Base-by-base conservation (phyloP, 352 stramenopile species). In the Globisporangium uncinulatum region DNA sequence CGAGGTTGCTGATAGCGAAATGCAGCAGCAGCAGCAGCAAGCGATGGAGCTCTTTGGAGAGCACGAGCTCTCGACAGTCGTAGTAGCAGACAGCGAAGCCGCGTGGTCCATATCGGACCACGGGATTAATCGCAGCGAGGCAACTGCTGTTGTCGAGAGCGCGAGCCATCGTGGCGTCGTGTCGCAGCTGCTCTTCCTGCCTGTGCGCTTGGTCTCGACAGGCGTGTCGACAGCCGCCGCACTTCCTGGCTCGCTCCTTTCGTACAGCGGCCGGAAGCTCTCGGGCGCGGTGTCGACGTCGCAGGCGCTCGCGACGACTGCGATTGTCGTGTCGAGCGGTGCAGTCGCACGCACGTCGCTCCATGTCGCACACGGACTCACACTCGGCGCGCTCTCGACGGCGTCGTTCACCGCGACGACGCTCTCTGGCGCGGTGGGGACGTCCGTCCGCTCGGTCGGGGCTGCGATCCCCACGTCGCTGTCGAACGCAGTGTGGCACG, bases 401-500 rank as follows among this genome's bases (percentile, higher is more conserved):
- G 77, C 68, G 17, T 70, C 72, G 17, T 77, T 82, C 56, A 88
- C 81, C 8, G 75, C 69, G 1, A 72, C 65, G 6, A 79, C 62
- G 10, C 65, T 83, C 14, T 73, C 71, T 46, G 77, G 73, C 32
- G 76, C 74, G 0, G 70, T 89, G n/a, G 72, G 71, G 1, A 69
- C 66, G 0, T 89, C 81, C 0, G 70, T 86, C 36, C 71, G 71
- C 37, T 83, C 67, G 0, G 79, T 70, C 13, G 66, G 66, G 42
- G 83, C 79, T 36, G 74, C 71, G 6, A 86, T 92, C 32, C 77
- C 79, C 0, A 56, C 69, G n/a, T 85, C 76, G 0, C 70, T 89
- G 9, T 83, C 79, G 19, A 86, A 75, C 45, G 73, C 70, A 0
- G 61, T 89, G 54, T 89, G 75, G 76, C 69, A 86, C 19, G 67